These are phyloP conservation scores for Candida khao-thaluensis DNA, from an alignment of 805 yeast species.

Conservation along the genomic window DNA sequence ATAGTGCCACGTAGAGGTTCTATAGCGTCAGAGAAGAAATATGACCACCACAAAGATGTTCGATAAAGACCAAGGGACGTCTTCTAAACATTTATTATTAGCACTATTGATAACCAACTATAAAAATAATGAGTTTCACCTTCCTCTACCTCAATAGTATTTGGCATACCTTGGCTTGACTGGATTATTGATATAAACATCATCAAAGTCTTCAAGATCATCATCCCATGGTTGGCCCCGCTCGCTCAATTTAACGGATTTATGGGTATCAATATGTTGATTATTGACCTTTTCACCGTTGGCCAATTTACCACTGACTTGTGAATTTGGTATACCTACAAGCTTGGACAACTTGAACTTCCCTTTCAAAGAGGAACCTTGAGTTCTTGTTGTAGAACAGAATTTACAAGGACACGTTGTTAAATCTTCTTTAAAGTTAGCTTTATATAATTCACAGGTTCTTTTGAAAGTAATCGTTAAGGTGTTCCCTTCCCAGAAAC, in stretches of 20 bases:
- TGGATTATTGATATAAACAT: conserved; percentile 1
- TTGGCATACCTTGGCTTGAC: too few species aligned
- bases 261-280: conserved; percentile 6
- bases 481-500: background rate
- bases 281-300: background rate
- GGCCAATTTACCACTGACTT: background rate
- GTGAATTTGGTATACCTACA: background rate
- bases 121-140: too few species aligned
- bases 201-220: conserved; percentile 1
- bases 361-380: too few species aligned
- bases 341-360: too few species aligned
- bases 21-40: too few species aligned
- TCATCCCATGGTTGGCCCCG: conserved; percentile 1
- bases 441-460: background rate
- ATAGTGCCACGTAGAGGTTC: too few species aligned
- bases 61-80: too few species aligned
- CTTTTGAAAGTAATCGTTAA: background rate
- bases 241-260: background rate
- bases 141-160: too few species aligned
- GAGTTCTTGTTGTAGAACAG: conserved; percentile 1
- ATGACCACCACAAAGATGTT: too few species aligned
- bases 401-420: conserved; percentile 4
- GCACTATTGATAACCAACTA: too few species aligned
- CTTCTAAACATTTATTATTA: too few species aligned
- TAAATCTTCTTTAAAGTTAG: conserved; percentile 1